phyloP scores from a whole-genome alignment of 1,139 yeast genomes.

The Geotrichum cucujoidarum region DNA sequence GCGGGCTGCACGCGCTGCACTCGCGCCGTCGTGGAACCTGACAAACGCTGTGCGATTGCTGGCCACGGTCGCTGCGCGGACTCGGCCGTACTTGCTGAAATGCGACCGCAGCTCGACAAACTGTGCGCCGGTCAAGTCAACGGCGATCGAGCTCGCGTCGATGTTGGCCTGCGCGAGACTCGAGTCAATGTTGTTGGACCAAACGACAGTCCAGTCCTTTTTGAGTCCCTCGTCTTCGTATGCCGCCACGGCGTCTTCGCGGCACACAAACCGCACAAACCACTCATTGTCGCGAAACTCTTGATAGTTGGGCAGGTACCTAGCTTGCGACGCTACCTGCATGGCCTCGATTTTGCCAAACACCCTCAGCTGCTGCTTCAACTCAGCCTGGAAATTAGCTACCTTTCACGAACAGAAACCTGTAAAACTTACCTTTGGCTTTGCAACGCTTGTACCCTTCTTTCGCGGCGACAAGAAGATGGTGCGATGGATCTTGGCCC shows the following conservation, averaged over 20 bases:
- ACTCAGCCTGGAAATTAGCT: slow-evolving; percentile 14
- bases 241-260: slow-evolving; percentile 88
- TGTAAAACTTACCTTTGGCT: slow-evolving; percentile 4
- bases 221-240: slow-evolving; percentile 44
- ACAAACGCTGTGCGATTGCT: not conserved
- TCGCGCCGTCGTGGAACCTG: not conserved
- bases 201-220: slow-evolving; percentile 11
- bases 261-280: slow-evolving; percentile 75
- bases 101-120: not conserved
- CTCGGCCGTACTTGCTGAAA: slow-evolving; percentile 1
- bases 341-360: slow-evolving; percentile 75
- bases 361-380: slow-evolving; percentile 41
- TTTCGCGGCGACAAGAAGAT: slow-evolving; percentile 42
- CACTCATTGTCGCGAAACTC: slow-evolving; percentile 44
- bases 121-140: not conserved
- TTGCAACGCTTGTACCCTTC: slow-evolving; percentile 6
- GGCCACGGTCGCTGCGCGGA: not conserved
- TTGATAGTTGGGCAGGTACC: slow-evolving; percentile 17
- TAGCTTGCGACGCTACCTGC: slow-evolving; percentile 32
- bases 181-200: slow-evolving; percentile 13
- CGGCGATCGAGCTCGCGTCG: slow-evolving; percentile 6
- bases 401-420: slow-evolving; percentile 16
- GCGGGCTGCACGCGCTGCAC: not conserved
- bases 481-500: slow-evolving; percentile 88
- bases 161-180: slow-evolving; percentile 5